Evolutionary conservation across 2,329 filamentous ascomycete species (phyloP).

Genomic region (Orbilia quercus): DNA sequence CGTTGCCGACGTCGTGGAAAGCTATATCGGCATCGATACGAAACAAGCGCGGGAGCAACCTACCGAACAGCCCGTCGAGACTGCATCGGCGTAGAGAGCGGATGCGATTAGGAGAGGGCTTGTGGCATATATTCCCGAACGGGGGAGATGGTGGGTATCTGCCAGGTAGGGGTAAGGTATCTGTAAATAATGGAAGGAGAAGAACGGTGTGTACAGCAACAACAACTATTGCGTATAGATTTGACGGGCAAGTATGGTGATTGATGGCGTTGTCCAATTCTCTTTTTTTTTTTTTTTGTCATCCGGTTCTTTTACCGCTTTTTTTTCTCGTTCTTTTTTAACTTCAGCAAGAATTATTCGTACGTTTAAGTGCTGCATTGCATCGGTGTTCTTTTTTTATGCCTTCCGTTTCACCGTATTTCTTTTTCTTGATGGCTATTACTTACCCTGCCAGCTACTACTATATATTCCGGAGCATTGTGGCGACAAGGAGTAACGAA

Average conservation of each 20-base stretch:
- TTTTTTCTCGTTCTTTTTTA: background rate
- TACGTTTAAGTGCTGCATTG: constrained; percentile 29
- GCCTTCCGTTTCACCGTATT: background rate
- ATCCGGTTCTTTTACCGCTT: background rate
- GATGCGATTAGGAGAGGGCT: constrained; percentile 38
- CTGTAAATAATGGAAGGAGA: constrained; percentile 26
- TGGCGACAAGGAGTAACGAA: background rate
- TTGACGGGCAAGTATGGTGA: constrained; percentile 43
- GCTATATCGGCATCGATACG: constrained; percentile 28
- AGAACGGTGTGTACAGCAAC: background rate
- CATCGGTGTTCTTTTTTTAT: constrained; percentile 33
- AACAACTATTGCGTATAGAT: constrained; percentile 19
- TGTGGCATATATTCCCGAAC: constrained; percentile 42
- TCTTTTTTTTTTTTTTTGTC: constrained; percentile 1
- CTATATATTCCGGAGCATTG: background rate
- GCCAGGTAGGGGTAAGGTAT: constrained; percentile 6
- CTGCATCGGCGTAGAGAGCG: constrained; percentile 49
- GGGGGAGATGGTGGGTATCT: constrained; percentile 39
- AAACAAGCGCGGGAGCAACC: constrained; percentile 14
- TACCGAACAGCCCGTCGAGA: constrained; percentile 26
- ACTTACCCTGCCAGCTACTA: background rate
- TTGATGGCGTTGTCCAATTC: constrained; percentile 20
- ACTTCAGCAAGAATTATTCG: constrained; percentile 16
- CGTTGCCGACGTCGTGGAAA: constrained; percentile 41
- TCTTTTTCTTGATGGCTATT: background rate